These are phyloP conservation scores for Tricholomella constricta DNA, from an alignment of 768 basidiomycete genomes.

Conservation along the genomic window DNA sequence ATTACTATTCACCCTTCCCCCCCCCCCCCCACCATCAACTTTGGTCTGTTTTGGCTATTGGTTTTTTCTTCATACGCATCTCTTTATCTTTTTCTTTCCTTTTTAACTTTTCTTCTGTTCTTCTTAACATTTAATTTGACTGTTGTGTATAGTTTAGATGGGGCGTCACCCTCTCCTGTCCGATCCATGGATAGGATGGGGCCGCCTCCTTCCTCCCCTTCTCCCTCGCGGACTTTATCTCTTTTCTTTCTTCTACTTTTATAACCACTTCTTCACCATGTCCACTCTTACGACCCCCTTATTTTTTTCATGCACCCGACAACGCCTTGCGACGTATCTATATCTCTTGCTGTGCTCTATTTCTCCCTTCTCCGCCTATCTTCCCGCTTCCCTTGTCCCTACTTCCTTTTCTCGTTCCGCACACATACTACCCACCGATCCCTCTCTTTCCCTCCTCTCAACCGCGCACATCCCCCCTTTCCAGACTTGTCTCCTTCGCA, in stretches of 20 bases:
- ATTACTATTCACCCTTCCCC: background rate
- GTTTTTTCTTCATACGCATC: background rate
- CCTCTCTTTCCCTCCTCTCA: too few species aligned
- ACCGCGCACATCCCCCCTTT: too few species aligned
- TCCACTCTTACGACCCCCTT: background rate
- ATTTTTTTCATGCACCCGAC: background rate
- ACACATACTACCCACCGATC: too few species aligned
- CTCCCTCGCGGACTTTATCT: background rate
- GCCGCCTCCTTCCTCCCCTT: background rate
- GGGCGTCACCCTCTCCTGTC: too few species aligned
- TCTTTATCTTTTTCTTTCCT: background rate
- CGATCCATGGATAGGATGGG: too few species aligned
- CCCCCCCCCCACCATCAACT: background rate
- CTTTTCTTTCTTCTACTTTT: background rate
- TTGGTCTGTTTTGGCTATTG: background rate
- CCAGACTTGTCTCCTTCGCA: too few species aligned
- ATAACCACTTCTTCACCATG: background rate
- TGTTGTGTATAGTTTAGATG: background rate
- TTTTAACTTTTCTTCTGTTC: background rate
- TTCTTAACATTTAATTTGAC: background rate
- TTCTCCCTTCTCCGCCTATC: background rate
- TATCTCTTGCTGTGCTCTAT: conserved; percentile 4
- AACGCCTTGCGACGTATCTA: conserved; percentile 1
- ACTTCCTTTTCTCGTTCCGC: background rate
- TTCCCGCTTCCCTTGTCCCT: too few species aligned